Conservation (phyloP, 495 filamentous ascomycete genomes). For the Talaromyces ruber region DNA sequence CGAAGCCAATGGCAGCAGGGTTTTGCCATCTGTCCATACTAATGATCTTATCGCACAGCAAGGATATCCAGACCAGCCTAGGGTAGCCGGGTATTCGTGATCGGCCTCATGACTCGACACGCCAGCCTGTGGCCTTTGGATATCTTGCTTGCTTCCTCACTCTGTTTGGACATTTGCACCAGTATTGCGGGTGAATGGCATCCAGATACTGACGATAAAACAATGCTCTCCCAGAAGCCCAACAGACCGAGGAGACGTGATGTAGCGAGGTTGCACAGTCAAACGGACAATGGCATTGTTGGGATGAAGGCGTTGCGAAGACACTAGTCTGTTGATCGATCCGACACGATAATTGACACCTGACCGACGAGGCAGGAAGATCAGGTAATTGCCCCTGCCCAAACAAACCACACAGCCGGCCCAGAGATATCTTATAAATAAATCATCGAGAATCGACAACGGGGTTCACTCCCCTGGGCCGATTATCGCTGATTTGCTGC, state of each 20-base stretch:
- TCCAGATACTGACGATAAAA: too few species aligned
- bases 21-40: neutral
- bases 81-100: neutral
- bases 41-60: neutral
- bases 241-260: too few species aligned
- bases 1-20: neutral
- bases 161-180: too few species aligned
- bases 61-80: neutral
- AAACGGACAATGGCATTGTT: neutral
- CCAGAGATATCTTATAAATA: neutral
- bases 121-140: neutral
- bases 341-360: too few species aligned
- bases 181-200: too few species aligned
- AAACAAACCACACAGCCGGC: neutral
- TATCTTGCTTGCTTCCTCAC: neutral
- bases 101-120: neutral
- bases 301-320: neutral
- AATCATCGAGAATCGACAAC: too few species aligned
- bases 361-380: neutral
- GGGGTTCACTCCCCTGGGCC: too few species aligned
- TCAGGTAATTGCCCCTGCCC: too few species aligned
- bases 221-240: too few species aligned
- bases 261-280: too few species aligned
- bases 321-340: neutral
- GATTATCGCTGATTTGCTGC: neutral